Evolutionary conservation across 73 alveolate genomes (phyloP), one percentile per base, ranked within the genome.

Genomic region (Paramecium sonneborni): DNA sequence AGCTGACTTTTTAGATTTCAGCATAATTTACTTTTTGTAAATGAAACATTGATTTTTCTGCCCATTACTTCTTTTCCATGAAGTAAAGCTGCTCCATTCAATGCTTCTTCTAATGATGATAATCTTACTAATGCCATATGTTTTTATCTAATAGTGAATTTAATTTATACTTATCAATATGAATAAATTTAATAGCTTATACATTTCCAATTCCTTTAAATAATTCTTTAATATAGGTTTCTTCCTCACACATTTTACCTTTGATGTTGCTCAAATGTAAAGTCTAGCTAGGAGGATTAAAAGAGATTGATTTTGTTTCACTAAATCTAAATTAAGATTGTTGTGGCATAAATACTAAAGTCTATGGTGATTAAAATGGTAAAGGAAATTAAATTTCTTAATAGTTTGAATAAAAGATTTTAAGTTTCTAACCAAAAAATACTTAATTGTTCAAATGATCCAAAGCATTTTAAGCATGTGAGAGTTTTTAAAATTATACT

Each of bases 21-120:
- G 74, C 90, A 79, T 23, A 79, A 39, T 46, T 79, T 79, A 44
- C 90, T 79, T 79, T 79, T 79, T 5, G 94, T 88, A 39, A 88
- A 88, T 24, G 94, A 88, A 43, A 88, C 87, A 44, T 88, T 76
- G 12, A 88, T 88, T 72, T 88, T 88, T 69, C 94, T 76, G 28
- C 94, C 90, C 70, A 69, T 55, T 12, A 88, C 87, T 70, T 88
- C 94, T 43, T 88, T 82, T 3, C 87, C 94, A 72, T 88, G 94
- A n/a, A 88, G 62, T 69, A 69, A 69, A 12, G 91, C 85, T 35
- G 87, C 91, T 44, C 91, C 94, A 44, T 88, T 88, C 55, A 88
- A 69, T 21, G 94, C 94, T 70, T 88, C 94, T 88, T 88, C 94
- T 32, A 57, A n/a, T 1, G 85, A 38, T 26, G 94, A 69, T 35